Evolutionary conservation across 1,139 yeast genomes (phyloP).

Genomic region (Pneumocystis jirovecii): DNA sequence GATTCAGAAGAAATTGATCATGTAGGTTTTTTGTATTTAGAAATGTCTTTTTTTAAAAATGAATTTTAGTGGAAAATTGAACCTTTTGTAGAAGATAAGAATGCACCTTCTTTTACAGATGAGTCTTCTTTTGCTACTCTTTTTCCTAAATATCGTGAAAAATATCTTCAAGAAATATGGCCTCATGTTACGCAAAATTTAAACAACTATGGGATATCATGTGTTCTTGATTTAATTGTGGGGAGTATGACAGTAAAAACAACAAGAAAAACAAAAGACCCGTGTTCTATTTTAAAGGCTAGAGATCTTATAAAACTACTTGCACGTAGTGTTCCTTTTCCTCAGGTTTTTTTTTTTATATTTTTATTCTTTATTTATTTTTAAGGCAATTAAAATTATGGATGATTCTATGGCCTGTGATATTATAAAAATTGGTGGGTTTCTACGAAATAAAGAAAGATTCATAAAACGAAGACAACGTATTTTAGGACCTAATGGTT

Average conservation of each 20-base stretch:
- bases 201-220: slow-evolving; percentile 56
- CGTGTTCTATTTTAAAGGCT: slow-evolving; percentile 84
- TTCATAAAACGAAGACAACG: slow-evolving; percentile 93
- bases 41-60: slow-evolving; percentile 18
- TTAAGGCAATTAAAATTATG: slow-evolving; percentile 60
- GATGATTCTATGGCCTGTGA: slow-evolving; percentile 82
- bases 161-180: slow-evolving; percentile 80
- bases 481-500: slow-evolving; percentile 92
- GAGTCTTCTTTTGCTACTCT: slow-evolving; percentile 89
- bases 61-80: slow-evolving; percentile 57
- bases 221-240: slow-evolving; percentile 79
- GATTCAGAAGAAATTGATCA: slow-evolving; percentile 81
- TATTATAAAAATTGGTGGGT: slow-evolving; percentile 83
- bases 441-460: slow-evolving; percentile 79
- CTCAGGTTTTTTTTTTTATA: slow-evolving; percentile 33
- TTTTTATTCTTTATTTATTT: neutral
- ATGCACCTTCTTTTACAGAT: slow-evolving; percentile 68
- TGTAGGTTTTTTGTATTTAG: neutral
- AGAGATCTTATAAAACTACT: slow-evolving; percentile 84
- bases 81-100: slow-evolving; percentile 81
- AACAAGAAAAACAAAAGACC: slow-evolving; percentile 88
- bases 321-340: slow-evolving; percentile 94
- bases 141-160: slow-evolving; percentile 93
- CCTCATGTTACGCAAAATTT: slow-evolving; percentile 75
- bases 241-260: slow-evolving; percentile 97